These are phyloP conservation scores for Trypanosoma mega DNA, from an alignment of 208 protist genomes.

Conservation along the genomic window DNA sequence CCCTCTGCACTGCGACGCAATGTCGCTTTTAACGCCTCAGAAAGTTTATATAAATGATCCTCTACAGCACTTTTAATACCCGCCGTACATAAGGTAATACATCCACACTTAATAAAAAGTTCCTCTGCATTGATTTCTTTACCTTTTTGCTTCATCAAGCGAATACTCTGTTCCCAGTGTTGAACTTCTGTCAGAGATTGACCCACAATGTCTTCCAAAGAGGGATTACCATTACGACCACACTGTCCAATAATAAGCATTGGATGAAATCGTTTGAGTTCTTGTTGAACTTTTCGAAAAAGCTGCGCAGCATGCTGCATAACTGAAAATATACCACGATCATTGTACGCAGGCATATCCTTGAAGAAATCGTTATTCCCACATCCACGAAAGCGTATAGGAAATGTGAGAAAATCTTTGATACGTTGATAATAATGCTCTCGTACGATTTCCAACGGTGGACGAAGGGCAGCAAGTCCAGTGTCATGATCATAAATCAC, in stretches of 20 bases:
- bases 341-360: slow-evolving; percentile 90
- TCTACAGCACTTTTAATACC: slow-evolving; percentile 94
- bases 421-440: slow-evolving; percentile 94
- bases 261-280: slow-evolving; percentile 86
- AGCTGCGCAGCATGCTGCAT: slow-evolving; percentile 91
- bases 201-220: slow-evolving; percentile 89
- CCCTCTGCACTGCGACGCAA: slow-evolving; percentile 81
- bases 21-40: slow-evolving; percentile 83
- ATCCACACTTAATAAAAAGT: slow-evolving; percentile 92
- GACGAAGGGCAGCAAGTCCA: slow-evolving; percentile 78
- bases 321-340: slow-evolving; percentile 85
- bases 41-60: slow-evolving; percentile 90
- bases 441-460: slow-evolving; percentile 90
- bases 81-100: slow-evolving; percentile 93
- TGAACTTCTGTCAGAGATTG: slow-evolving; percentile 88
- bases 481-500: slow-evolving; percentile 88
- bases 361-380: slow-evolving; percentile 82
- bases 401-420: slow-evolving; percentile 95
- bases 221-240: slow-evolving; percentile 62
- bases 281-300: slow-evolving; percentile 85
- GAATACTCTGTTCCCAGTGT: slow-evolving; percentile 95
- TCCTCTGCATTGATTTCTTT: slow-evolving; percentile 95
- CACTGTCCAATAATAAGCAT: slow-evolving; percentile 91
- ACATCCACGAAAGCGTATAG: slow-evolving; percentile 91
- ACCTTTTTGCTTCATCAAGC: slow-evolving; percentile 93